Conservation (phyloP, 305 asterid genomes). For the Solanum chacoense region DNA sequence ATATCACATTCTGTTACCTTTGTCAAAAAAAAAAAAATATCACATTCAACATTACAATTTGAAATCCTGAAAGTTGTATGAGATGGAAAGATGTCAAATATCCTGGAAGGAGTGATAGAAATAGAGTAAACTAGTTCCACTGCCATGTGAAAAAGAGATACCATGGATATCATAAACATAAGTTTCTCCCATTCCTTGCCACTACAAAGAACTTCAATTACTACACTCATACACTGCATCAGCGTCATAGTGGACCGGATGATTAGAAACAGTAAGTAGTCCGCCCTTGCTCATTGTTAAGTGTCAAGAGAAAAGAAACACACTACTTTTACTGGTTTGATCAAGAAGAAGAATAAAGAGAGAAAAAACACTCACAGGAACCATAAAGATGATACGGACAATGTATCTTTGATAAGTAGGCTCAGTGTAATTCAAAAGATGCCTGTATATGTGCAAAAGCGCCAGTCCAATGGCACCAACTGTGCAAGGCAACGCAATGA, state of each 20-base stretch:
- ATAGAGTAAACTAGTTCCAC: background rate
- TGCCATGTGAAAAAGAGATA: background rate
- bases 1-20: background rate
- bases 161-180: background rate
- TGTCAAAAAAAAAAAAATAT: no score
- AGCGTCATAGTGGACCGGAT: background rate
- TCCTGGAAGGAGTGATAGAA: background rate
- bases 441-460: constrained; percentile 71
- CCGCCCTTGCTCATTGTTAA: background rate
- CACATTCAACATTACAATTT: background rate
- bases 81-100: background rate
- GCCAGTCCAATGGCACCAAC: constrained; percentile 73
- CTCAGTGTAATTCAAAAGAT: constrained; percentile 92
- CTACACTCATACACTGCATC: background rate
- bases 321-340: background rate
- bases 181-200: background rate
- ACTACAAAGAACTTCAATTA: background rate
- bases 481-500: constrained; percentile 90
- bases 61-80: background rate
- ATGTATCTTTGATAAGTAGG: constrained; percentile 94
- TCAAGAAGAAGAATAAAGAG: background rate
- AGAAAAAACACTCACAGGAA: constrained; percentile 68
- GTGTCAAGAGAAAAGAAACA: background rate
- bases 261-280: background rate
- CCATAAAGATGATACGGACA: constrained; percentile 97